phyloP scores from a whole-genome alignment of 805 yeast genomes.

The Blastobotrys robertii region DNA sequence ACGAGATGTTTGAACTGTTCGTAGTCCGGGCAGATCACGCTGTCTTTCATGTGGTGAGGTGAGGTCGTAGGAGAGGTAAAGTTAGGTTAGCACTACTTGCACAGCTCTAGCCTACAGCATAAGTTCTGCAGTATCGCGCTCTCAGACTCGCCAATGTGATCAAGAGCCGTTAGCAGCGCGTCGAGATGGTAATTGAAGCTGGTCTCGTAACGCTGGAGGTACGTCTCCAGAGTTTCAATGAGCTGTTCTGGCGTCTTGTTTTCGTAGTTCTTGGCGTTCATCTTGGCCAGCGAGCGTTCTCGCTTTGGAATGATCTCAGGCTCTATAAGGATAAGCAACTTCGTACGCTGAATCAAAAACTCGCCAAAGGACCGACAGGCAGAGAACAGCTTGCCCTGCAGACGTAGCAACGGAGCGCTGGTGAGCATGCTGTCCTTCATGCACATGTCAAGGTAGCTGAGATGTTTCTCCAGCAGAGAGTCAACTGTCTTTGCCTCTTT shows the following conservation, averaged over 20 bases:
- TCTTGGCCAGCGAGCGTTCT: conserved; percentile 10
- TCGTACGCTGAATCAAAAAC: conserved; percentile 16
- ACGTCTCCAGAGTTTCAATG: conserved; percentile 19
- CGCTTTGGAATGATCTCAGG: conserved; percentile 16
- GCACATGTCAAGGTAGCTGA: conserved; percentile 50
- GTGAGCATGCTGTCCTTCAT: conserved; percentile 61
- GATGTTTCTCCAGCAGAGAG: conserved; percentile 36
- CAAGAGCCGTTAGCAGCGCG: conserved; percentile 33
- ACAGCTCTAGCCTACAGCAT: conserved; percentile 30
- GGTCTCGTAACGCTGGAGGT: conserved; percentile 24
- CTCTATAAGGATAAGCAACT: conserved; percentile 19
- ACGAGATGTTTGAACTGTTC: too few relatives aligned
- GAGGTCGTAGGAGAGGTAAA: too few relatives aligned
- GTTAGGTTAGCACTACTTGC: conserved; percentile 4
- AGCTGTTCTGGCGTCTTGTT: conserved; percentile 17
- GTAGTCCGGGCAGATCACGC: too few relatives aligned
- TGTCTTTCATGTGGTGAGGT: too few relatives aligned
- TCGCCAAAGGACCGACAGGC: conserved; percentile 23
- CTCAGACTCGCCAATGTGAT: conserved; percentile 36
- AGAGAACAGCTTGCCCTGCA: conserved; percentile 34
- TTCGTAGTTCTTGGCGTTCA: conserved; percentile 15
- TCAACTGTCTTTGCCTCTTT: conserved; percentile 32
- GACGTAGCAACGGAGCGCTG: conserved; percentile 41
- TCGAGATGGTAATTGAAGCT: conserved; percentile 35
- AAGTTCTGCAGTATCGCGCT: conserved; percentile 34